phyloP scores from a whole-genome alignment of 768 basidiomycete genomes.

The Auricularia auricula-judae region DNA sequence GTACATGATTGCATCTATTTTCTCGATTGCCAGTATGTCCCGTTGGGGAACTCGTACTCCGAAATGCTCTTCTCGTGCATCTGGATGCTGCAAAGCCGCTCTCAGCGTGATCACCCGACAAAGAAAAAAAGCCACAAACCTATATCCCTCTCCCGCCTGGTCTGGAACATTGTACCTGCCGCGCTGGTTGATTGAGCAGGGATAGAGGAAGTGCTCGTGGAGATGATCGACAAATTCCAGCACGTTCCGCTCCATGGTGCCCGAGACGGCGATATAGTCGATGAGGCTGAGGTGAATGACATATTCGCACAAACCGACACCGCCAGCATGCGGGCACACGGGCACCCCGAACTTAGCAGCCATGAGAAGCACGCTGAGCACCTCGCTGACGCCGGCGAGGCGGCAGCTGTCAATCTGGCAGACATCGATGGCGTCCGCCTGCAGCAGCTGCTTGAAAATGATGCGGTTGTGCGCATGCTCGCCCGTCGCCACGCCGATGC shows the following conservation, averaged over 20 bases:
- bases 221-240: constrained; percentile 86
- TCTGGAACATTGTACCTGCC: constrained; percentile 84
- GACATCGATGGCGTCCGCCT: constrained; percentile 87
- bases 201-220: constrained; percentile 86
- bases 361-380: constrained; percentile 84
- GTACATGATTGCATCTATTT: too few relatives aligned
- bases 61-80: constrained; percentile 74
- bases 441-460: constrained; percentile 88
- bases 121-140: constrained; percentile 25
- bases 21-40: constrained; percentile 54
- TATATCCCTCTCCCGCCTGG: constrained; percentile 70
- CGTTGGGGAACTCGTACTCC: constrained; percentile 78
- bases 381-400: constrained; percentile 86
- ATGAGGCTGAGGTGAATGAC: constrained; percentile 81
- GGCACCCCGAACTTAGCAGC: constrained; percentile 83
- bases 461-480: constrained; percentile 93
- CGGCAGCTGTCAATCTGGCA: constrained; percentile 93
- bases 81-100: constrained; percentile 53
- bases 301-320: constrained; percentile 88
- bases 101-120: not conserved
- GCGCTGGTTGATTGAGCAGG: constrained; percentile 73
- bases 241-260: constrained; percentile 88
- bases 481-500: constrained; percentile 87
- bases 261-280: constrained; percentile 87
- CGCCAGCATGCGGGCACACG: constrained; percentile 91